Conservation (phyloP, 768 basidiomycete species). For the Lyophyllum decastes region DNA sequence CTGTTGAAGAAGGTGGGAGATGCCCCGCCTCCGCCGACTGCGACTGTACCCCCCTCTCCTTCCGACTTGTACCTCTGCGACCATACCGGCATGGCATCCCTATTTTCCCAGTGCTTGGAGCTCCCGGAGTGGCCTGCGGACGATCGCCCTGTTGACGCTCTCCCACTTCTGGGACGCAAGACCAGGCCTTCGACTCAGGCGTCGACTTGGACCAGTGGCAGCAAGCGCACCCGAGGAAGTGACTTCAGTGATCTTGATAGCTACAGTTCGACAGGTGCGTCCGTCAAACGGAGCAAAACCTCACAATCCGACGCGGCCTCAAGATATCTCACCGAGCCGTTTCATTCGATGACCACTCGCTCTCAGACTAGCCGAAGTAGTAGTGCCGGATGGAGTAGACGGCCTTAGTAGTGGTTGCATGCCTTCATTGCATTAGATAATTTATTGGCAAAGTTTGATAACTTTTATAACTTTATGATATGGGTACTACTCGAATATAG, state of each 20-base stretch:
- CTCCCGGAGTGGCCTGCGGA: not conserved
- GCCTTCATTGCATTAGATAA: not conserved
- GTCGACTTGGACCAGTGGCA: not conserved
- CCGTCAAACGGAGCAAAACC: not conserved
- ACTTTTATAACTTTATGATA: no score
- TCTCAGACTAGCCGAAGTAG: not conserved
- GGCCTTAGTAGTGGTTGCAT: not conserved
- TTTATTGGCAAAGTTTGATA: not conserved
- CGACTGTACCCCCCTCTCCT: not conserved
- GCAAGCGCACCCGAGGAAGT: not conserved
- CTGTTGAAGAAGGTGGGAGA: not conserved
- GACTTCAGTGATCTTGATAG: not conserved
- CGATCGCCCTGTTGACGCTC: not conserved
- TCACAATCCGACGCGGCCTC: not conserved
- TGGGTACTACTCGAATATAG: no score
- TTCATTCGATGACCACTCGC: not conserved
- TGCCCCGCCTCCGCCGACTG: not conserved
- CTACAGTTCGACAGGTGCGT: not conserved
- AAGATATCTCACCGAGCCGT: no score
- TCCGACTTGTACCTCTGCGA: not conserved
- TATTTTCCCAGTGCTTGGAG: not conserved
- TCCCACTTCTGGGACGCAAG: not conserved
- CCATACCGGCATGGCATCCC: not conserved
- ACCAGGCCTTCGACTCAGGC: not conserved
- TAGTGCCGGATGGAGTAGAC: not conserved